phyloP scores from a whole-genome alignment of 2,329 filamentous ascomycete genomes.

The Cladorrhinum sp. region DNA sequence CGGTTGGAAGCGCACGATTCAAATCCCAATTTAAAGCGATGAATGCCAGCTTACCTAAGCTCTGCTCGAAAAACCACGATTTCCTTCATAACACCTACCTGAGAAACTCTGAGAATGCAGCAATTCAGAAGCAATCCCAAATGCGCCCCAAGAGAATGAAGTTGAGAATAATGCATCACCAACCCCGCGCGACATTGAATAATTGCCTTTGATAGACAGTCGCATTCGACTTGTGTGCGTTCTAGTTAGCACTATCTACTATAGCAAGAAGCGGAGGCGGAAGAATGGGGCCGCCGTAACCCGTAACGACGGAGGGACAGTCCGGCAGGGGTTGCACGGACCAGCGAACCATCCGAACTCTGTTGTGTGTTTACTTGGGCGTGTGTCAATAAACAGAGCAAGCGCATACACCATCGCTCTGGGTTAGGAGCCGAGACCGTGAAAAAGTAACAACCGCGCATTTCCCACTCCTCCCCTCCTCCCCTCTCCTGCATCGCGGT shows the following conservation, averaged over 20 bases:
- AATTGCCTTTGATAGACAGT: background rate
- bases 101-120: background rate
- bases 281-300: constrained; percentile 12
- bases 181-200: background rate
- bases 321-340: constrained; percentile 20
- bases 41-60: background rate
- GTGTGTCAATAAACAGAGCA: constrained; percentile 25
- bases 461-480: constrained; percentile 1
- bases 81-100: no score
- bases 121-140: background rate
- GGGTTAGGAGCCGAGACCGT: background rate
- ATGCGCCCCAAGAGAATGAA: background rate
- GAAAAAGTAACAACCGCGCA: constrained; percentile 5
- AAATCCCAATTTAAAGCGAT: background rate
- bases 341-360: constrained; percentile 6
- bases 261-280: constrained; percentile 1
- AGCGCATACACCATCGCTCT: background rate
- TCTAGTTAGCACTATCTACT: background rate
- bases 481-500: constrained; percentile 1
- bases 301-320: constrained; percentile 19
- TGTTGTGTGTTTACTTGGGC: constrained; percentile 19
- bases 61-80: no score
- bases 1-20: background rate
- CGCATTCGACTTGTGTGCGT: background rate
- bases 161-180: background rate